Evolutionary conservation across 345 rosid species (phyloP).

Genomic region (Eucalyptus curtisii): DNA sequence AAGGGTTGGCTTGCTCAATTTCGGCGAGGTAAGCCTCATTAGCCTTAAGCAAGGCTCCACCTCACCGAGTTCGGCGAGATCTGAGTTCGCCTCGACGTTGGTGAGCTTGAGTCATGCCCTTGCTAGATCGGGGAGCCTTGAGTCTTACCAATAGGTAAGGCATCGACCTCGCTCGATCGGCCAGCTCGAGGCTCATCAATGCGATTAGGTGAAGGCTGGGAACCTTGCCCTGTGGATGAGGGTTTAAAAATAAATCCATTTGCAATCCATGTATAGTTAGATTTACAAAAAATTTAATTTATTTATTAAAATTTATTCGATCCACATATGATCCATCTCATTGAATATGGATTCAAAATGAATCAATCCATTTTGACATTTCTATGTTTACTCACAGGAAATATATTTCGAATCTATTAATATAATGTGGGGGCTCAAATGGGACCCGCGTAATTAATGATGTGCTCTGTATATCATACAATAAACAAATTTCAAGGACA

Average conservation of each 20-base stretch:
- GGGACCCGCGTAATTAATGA: not conserved
- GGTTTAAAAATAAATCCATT: not conserved
- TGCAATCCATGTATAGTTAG: no score
- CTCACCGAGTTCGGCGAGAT: fast-evolving
- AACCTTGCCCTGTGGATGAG: fast-evolving
- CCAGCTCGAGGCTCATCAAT: fast-evolving
- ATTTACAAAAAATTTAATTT: no score
- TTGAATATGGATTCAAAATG: no score
- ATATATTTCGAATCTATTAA: not conserved
- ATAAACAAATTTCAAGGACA: not conserved
- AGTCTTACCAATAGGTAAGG: not conserved
- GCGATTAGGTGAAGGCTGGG: fast-evolving
- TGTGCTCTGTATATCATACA: no score
- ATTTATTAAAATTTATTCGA: no score
- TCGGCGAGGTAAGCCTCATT: not conserved
- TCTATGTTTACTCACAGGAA: not conserved
- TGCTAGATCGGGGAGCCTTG: fast-evolving
- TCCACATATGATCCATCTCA: no score
- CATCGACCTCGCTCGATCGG: fast-evolving
- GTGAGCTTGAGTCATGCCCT: not conserved
- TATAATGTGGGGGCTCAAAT: not conserved
- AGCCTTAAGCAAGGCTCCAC: fast-evolving
- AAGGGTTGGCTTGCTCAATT: not conserved
- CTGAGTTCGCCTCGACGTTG: fast-evolving
- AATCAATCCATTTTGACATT: no score